Evolutionary conservation across 805 yeast genomes (phyloP).

Genomic region (Maudiozyma barnettii): DNA sequence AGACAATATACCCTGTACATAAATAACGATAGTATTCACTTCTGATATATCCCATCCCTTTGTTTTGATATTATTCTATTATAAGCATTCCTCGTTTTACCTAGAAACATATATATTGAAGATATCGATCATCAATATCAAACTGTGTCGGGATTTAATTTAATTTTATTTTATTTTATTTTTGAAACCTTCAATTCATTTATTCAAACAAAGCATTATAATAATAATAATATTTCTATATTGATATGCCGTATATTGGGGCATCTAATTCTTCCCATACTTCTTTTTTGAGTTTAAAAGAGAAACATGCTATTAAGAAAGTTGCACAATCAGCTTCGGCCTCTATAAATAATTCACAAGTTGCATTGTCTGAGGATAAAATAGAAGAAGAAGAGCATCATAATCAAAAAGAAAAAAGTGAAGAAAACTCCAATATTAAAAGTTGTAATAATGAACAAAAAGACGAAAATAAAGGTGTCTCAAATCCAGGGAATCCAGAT

Average conservation of each 20-base stretch:
- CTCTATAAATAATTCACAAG: neutral
- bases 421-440: neutral
- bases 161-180: too few species aligned
- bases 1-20: too few species aligned
- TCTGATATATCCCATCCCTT: too few species aligned
- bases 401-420: neutral
- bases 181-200: too few species aligned
- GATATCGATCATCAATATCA: too few species aligned
- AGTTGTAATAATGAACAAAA: neutral
- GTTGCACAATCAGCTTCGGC: neutral
- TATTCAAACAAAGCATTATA: too few species aligned
- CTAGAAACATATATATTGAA: too few species aligned
- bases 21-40: too few species aligned
- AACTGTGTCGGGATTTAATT: too few species aligned
- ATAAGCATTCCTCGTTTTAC: too few species aligned
- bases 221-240: too few species aligned
- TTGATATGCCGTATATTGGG: conserved; percentile 26
- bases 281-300: conserved; percentile 20
- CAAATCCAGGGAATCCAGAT: neutral
- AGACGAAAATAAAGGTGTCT: neutral
- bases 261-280: conserved; percentile 22
- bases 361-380: neutral
- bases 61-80: too few species aligned
- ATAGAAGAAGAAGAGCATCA: neutral
- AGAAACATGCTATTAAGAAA: conserved; percentile 18